Evolutionary conservation across 2,329 filamentous ascomycete species (phyloP).

Genomic region (Microcera coccophila): DNA sequence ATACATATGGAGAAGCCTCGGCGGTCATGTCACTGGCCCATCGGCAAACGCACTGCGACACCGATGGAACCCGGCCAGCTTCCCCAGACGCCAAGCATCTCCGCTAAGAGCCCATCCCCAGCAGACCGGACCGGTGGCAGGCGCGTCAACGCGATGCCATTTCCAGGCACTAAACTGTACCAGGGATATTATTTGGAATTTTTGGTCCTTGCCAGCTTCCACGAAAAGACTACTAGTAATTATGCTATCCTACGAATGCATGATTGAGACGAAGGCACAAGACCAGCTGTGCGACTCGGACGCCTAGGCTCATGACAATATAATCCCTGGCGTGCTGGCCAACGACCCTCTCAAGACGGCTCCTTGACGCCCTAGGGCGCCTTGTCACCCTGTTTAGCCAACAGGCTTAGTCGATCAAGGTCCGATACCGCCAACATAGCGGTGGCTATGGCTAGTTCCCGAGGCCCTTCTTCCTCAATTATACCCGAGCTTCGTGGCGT

Average conservation of each 20-base stretch:
- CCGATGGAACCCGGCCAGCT: slow-evolving; percentile 26
- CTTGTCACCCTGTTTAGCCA: slow-evolving; percentile 20
- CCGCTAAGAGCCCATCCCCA: neutral
- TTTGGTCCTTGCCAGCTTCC: neutral
- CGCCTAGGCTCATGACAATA: neutral
- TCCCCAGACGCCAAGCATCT: neutral
- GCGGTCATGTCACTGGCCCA: slow-evolving; percentile 1
- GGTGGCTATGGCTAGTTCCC: slow-evolving; percentile 26
- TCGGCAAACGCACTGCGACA: slow-evolving; percentile 27
- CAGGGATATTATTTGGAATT: neutral
- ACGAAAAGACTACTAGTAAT: neutral
- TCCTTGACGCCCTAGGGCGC: neutral
- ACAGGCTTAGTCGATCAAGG: slow-evolving; percentile 31
- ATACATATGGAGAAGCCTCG: neutral
- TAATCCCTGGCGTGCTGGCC: too few species aligned
- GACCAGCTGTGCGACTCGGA: neutral
- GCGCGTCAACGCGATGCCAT: neutral
- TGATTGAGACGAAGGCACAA: neutral
- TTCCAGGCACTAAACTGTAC: neutral
- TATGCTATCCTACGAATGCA: neutral
- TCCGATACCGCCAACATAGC: slow-evolving; percentile 28
- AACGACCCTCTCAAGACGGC: neutral
- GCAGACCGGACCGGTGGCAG: neutral
- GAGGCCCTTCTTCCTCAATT: slow-evolving; percentile 17
- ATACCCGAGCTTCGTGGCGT: slow-evolving; percentile 18